Evolutionary conservation across 768 basidiomycete species (phyloP).

Genomic region (Clitopilus hobsonii): DNA sequence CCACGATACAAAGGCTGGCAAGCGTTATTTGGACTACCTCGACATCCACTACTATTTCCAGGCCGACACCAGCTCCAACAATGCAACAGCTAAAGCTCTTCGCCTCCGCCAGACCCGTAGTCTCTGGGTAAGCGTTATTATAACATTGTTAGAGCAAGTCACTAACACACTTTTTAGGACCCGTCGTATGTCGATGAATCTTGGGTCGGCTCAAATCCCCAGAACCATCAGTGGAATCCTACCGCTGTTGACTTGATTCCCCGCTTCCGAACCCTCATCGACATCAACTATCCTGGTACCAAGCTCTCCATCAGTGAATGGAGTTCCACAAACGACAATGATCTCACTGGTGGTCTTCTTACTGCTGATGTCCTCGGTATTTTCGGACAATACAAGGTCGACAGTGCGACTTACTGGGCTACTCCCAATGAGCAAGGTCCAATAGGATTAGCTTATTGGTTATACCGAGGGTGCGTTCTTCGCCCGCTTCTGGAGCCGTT

Average conservation of each 20-base stretch:
- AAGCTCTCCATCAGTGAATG: conserved; percentile 52
- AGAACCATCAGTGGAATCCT: conserved; percentile 45
- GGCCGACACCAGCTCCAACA: conserved; percentile 48
- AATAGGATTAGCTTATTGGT: conserved; percentile 51
- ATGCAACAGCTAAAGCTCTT: conserved; percentile 45
- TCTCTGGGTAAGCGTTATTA: conserved; percentile 34
- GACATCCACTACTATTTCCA: conserved; percentile 56
- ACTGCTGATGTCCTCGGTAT: conserved; percentile 49
- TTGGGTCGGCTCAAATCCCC: conserved; percentile 38
- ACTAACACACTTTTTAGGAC: conserved; percentile 24
- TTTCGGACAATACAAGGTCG: conserved; percentile 44
- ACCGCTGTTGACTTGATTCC: conserved; percentile 41
- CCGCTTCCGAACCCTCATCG: conserved; percentile 45
- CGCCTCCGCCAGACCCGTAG: conserved; percentile 46
- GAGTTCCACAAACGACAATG: conserved; percentile 42
- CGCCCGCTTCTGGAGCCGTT: background rate
- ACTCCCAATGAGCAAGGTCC: conserved; percentile 42
- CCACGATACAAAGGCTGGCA: conserved; percentile 26
- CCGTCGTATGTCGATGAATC: conserved; percentile 50
- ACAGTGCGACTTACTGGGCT: conserved; percentile 51
- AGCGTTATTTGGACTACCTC: conserved; percentile 48
- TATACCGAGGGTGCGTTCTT: conserved; percentile 42
- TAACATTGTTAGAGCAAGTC: background rate
- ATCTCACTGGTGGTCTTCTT: conserved; percentile 49
- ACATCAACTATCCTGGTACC: conserved; percentile 47